Evolutionary conservation across 108 stramenopile species (phyloP), one percentile per base, ranked within the genome.

Genomic region (Conticribra weissflogii): DNA sequence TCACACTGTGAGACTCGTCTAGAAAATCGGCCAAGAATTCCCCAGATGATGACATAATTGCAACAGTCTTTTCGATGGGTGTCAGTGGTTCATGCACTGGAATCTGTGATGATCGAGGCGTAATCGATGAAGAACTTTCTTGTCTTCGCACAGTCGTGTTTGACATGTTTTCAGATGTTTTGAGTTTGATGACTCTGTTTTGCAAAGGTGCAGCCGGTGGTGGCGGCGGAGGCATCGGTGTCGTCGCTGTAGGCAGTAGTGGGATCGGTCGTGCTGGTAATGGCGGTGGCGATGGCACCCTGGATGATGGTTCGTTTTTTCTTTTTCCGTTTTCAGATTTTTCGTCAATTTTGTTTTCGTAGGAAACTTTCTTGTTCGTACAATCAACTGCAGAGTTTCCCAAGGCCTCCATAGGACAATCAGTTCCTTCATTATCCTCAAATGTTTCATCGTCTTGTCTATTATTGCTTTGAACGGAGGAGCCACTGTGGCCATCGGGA

Each of bases 21-120:
- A 71, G 18, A 8, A 61, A 41, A 41, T 41, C 36, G 12, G 36
- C 69, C 47, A 71, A 46, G 50, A 50, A 61, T 61, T 71, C 69
- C 3, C 69, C 69, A 41, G 66, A 32, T 16, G 58, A 19, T 24
- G 72, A 58, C 67, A 60, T 31, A 30, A 69, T 47, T 17, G 66
- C 62, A 30, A 17, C 62, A 3, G 45, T 19, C 8, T 18, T 17
- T 62, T 44, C 55, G 54, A 27, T 32, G 24, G 45, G n/a, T 17
- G 33, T 16, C 47, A 41, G 12, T 60, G 25, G 34, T 28, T 47
- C 44, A 5, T 9, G 12, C 36, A 41, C 36, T 41, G 36, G 5
- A 9, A 9, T 5, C 12, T 41, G 36, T 41, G 12, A 41, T 41
- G 5, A 12, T 5, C 36, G 36, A 5, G 5, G 36, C 36, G 36